These are phyloP conservation scores for Skeletonema costatum DNA, from an alignment of 108 stramenopile genomes.

Conservation along the genomic window DNA sequence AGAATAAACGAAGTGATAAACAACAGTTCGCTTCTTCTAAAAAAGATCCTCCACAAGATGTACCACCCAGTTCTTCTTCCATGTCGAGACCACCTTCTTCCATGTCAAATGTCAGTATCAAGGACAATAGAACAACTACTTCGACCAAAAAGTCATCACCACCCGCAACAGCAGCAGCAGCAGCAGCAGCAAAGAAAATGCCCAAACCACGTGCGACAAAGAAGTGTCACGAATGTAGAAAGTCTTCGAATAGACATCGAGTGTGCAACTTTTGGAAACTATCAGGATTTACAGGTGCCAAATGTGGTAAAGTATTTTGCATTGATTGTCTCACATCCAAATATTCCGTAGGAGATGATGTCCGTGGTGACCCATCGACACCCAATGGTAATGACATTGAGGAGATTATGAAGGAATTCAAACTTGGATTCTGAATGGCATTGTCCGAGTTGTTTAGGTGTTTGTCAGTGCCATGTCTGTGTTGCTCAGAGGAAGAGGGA, in stretches of 20 bases:
- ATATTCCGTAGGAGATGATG: conserved; percentile 31
- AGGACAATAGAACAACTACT: not conserved
- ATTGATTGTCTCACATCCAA: conserved; percentile 22
- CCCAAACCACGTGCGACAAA: not conserved
- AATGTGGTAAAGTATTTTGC: conserved; percentile 35
- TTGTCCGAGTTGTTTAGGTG: conserved; percentile 40
- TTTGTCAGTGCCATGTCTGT: conserved; percentile 18
- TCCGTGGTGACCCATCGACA: not conserved
- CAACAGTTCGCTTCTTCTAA: not conserved
- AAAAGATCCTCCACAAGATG: not conserved
- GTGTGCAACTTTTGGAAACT: conserved; percentile 36
- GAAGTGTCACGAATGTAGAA: conserved; percentile 46
- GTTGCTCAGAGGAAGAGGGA: conserved; percentile 29
- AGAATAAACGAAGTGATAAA: not conserved
- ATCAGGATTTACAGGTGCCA: conserved; percentile 9
- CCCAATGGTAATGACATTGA: conserved; percentile 19
- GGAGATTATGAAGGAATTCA: conserved; percentile 2
- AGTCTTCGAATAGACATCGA: conserved; percentile 11
- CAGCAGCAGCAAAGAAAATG: conserved; percentile 1
- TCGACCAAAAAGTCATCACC: not conserved
- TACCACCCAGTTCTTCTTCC: not conserved
- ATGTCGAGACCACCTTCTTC: not conserved
- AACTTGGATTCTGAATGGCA: conserved; percentile 31
- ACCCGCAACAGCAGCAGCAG: not conserved
- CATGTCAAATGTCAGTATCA: not conserved